These are phyloP conservation scores for Amanita pseudoporphyria DNA, from an alignment of 768 basidiomycete species.

Conservation along the genomic window DNA sequence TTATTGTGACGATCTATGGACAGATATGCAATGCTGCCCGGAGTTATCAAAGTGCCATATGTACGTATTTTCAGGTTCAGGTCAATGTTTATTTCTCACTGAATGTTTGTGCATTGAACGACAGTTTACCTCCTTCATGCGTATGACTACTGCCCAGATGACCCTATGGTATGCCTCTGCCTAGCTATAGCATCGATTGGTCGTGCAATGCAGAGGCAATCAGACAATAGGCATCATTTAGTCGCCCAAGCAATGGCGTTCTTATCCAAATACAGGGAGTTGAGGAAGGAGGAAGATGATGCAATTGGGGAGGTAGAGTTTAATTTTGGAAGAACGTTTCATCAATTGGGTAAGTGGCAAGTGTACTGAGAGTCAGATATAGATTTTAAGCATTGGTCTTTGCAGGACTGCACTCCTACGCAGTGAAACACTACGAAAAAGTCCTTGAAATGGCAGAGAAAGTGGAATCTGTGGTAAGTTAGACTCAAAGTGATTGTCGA, in stretches of 20 bases:
- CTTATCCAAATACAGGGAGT: conserved; percentile 67
- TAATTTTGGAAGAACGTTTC: conserved; percentile 89
- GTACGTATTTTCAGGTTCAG: conserved; percentile 37
- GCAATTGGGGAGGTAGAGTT: conserved; percentile 75
- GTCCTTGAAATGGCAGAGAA: conserved; percentile 57
- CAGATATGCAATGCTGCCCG: conserved; percentile 76
- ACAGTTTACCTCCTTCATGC: conserved; percentile 86
- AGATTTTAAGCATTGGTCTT: background rate
- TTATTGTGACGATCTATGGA: conserved; percentile 71
- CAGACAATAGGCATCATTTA: conserved; percentile 88
- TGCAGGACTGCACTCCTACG: conserved; percentile 71
- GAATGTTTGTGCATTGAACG: background rate
- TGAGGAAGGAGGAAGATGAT: conserved; percentile 35
- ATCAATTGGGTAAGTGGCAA: conserved; percentile 66
- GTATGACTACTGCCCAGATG: conserved; percentile 73
- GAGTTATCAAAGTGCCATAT: conserved; percentile 86
- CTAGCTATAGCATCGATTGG: conserved; percentile 83
- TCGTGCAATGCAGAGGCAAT: conserved; percentile 87
- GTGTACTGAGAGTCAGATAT: background rate
- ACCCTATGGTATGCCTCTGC: conserved; percentile 78
- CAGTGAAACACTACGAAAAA: conserved; percentile 75
- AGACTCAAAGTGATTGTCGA: background rate
- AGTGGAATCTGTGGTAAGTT: conserved; percentile 7
- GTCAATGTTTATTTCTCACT: background rate
- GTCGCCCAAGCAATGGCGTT: conserved; percentile 82